phyloP scores from a whole-genome alignment of 2,329 filamentous ascomycete species.

The Aureobasidium subglaciale region DNA sequence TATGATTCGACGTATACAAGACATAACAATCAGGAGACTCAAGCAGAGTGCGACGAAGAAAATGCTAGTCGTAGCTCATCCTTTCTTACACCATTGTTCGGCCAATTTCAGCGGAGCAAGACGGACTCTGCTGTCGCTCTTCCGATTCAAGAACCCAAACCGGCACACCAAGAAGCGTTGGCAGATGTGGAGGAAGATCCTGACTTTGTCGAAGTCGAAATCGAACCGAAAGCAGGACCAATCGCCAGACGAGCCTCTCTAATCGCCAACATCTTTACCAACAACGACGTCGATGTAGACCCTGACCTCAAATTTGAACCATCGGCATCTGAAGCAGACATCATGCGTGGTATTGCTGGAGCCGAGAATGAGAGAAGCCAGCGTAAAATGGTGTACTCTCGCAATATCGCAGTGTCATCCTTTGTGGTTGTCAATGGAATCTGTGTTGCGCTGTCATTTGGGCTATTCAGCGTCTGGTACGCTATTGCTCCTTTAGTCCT shows the following conservation, averaged over 20 bases:
- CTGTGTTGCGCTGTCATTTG: slow-evolving; percentile 1
- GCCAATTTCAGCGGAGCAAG: slow-evolving; percentile 4
- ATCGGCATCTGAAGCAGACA: neutral
- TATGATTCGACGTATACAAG: neutral
- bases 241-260: slow-evolving; percentile 4
- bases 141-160: neutral
- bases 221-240: neutral
- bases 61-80: neutral
- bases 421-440: neutral
- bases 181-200: slow-evolving; percentile 6
- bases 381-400: slow-evolving; percentile 12
- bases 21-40: neutral
- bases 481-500: slow-evolving; percentile 1
- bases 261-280: slow-evolving; percentile 12
- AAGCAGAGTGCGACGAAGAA: neutral
- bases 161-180: slow-evolving; percentile 9
- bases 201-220: slow-evolving; percentile 9
- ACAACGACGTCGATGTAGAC: slow-evolving; percentile 10
- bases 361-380: neutral
- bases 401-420: neutral
- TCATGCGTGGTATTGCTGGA: slow-evolving; percentile 1
- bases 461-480: slow-evolving; percentile 6
- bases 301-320: slow-evolving; percentile 11
- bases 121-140: neutral
- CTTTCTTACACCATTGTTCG: neutral